Evolutionary conservation across 176 grass and related monocot genomes (phyloP).

Genomic region (Ampelocalamus luodianensis): DNA sequence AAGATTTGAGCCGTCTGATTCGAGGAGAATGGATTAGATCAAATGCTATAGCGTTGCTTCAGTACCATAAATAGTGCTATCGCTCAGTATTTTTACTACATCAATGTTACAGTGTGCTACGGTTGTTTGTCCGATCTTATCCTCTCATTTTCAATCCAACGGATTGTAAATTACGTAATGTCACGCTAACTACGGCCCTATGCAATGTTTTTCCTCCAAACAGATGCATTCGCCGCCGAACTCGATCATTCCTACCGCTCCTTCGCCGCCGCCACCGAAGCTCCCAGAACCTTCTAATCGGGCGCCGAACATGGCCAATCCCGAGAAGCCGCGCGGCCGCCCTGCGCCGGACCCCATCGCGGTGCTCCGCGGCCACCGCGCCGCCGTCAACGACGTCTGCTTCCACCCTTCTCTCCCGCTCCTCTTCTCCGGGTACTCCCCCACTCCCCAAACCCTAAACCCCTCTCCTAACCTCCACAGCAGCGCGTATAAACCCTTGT

Average conservation of each 20-base stretch:
- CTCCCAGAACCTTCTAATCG: not conserved
- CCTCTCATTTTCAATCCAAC: too few species aligned
- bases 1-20: too few species aligned
- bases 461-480: not conserved
- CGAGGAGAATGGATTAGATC: too few species aligned
- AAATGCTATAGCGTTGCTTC: too few species aligned
- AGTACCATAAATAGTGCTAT: too few species aligned
- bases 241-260: too few species aligned
- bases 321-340: slow-evolving; percentile 45
- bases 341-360: slow-evolving; percentile 74
- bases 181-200: too few species aligned
- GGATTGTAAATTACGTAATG: too few species aligned
- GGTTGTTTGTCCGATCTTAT: too few species aligned
- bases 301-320: slow-evolving; percentile 11
- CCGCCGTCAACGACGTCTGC: slow-evolving; percentile 75
- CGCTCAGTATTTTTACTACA: too few species aligned
- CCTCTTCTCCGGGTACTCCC: slow-evolving; percentile 82
- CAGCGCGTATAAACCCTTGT: not conserved
- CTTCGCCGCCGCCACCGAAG: not conserved
- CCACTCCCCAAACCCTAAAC: not conserved
- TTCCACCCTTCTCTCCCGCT: slow-evolving; percentile 74
- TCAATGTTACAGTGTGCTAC: too few species aligned
- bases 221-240: not conserved
- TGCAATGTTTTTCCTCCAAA: too few species aligned
- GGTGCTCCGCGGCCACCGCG: slow-evolving; percentile 79